phyloP scores from a whole-genome alignment of 139 green algal genomes.

The Picochlorum sp. region DNA sequence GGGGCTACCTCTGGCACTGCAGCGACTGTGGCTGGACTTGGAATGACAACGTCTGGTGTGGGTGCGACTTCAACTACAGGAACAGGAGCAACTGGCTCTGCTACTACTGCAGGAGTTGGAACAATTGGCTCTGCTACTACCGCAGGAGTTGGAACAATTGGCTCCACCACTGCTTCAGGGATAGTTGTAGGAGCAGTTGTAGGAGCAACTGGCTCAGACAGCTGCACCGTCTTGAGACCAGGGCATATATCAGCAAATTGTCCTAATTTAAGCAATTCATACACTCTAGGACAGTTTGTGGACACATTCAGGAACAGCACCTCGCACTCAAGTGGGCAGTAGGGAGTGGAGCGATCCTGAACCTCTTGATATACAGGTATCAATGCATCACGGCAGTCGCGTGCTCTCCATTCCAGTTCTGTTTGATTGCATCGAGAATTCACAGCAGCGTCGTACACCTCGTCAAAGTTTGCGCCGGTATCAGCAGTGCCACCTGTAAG shows the following conservation, averaged over 20 bases:
- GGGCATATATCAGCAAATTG: conserved; percentile 1
- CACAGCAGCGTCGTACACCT: not conserved
- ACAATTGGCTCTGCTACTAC: no score
- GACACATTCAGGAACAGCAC: not conserved
- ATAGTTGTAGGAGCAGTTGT: no score
- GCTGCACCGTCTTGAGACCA: not conserved
- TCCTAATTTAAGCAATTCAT: not conserved
- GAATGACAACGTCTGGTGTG: no score
- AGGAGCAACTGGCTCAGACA: not conserved
- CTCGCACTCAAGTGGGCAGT: not conserved
- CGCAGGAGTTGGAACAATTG: no score
- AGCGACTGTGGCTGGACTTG: no score
- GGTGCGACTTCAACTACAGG: no score
- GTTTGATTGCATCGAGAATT: conserved; percentile 1
- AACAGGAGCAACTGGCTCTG: no score
- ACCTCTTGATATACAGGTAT: conserved; percentile 12
- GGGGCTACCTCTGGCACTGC: not conserved
- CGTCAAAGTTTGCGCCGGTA: not conserved
- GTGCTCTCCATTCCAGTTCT: conserved; percentile 2
- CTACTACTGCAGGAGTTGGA: no score
- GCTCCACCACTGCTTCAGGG: no score
- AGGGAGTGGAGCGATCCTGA: conserved; percentile 5
- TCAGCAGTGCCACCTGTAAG: not conserved
- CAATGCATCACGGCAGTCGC: conserved; percentile 7
- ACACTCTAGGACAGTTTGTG: not conserved